Evolutionary conservation across 768 basidiomycete genomes (phyloP), one percentile per base, ranked within the genome.

Genomic region (Fistulinella prunicolor): DNA sequence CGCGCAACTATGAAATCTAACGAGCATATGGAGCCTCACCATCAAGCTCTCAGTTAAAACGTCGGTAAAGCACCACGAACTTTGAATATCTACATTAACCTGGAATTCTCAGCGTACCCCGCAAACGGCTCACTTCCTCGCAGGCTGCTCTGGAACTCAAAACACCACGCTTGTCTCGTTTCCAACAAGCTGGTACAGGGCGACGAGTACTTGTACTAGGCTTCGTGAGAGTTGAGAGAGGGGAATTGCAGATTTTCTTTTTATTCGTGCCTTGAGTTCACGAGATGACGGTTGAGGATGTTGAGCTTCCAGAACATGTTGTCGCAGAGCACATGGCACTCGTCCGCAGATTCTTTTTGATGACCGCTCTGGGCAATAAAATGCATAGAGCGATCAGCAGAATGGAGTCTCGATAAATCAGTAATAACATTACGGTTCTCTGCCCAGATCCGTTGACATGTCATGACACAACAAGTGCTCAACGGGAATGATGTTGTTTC

Each of bases 321-420:
- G 60, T 80, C 73, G 61, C 86, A 87, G 22, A 88, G 63, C 58
- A 79, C 79, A 63, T n/a, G n/a, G n/a, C 85, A 88, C 63, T 88
- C 83, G 61, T 72, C 87, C 6, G 53, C 67, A 6, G 0, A 5
- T 0, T 70, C 70, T 49, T 77, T 78, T 69, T 68, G n/a, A 76
- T 12, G 77, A 68, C 24, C 52, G 62, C 4, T 58, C 56, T 9
- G 74, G 38, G 73, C 73, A 19, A 46, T n/a, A 29, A 47, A 58
- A 5, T 6, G 10, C 9, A 30, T 8, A 1, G 39, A 28, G 9
- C 21, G n/a, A 14, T 35, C 55, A 19, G 62, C 6, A 8, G 70
- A 71, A 47, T 85, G 60, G 30, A 83, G 71, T 13, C 78, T 76
- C 9, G 68, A 54, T 6, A 82, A 78, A 55, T 81, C 68, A 17